phyloP scores from a whole-genome alignment of 257 asterid species.

The Eustoma russellianum region DNA sequence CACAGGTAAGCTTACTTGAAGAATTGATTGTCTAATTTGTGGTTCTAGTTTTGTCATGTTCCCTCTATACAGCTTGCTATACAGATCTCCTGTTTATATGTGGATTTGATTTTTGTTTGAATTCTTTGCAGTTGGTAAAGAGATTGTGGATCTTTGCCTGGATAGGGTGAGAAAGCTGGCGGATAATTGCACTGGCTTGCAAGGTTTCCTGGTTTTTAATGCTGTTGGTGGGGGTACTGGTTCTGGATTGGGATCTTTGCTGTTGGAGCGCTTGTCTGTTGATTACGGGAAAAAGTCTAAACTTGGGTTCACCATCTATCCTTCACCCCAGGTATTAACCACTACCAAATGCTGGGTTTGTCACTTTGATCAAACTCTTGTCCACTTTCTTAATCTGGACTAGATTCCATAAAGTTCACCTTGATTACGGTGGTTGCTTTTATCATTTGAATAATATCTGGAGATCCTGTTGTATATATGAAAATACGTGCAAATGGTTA shows the following conservation, averaged over 20 bases:
- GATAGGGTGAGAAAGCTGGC: constrained; percentile 87
- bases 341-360: background rate
- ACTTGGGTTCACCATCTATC: constrained; percentile 87
- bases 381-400: background rate
- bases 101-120: background rate
- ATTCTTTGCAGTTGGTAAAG: constrained; percentile 66
- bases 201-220: constrained; percentile 78
- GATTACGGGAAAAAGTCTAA: constrained; percentile 87
- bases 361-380: background rate
- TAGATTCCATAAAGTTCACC: background rate
- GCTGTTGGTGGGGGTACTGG: constrained; percentile 97
- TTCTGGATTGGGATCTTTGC: constrained; percentile 82
- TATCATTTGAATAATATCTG: no score
- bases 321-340: constrained; percentile 61
- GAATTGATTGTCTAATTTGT: background rate
- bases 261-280: constrained; percentile 76
- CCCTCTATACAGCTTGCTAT: no score
- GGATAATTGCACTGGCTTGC: constrained; percentile 90
- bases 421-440: background rate
- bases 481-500: background rate
- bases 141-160: constrained; percentile 75
- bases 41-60: background rate
- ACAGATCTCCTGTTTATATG: no score
- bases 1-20: constrained; percentile 37
- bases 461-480: no score